Conservation (phyloP, 257 asterid genomes). For the Solanum ossicruentum region DNA sequence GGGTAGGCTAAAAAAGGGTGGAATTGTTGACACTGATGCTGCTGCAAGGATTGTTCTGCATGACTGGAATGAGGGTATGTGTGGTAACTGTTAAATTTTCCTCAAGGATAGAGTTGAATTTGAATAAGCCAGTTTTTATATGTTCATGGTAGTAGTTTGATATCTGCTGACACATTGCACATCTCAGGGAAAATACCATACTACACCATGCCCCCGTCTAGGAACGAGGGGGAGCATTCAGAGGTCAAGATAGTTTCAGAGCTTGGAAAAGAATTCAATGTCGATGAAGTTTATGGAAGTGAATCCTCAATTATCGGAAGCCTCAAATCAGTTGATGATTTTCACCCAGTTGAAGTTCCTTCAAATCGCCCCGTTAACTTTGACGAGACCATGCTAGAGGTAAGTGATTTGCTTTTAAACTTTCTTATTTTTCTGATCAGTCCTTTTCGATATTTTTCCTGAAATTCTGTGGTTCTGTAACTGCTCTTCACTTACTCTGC, state of each 20-base stretch:
- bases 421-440: neutral
- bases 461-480: neutral
- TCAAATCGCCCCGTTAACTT: slow-evolving; percentile 54
- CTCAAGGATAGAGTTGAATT: neutral
- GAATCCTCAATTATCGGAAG: slow-evolving; percentile 90
- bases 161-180: neutral
- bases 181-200: slow-evolving; percentile 90
- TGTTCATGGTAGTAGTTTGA: neutral
- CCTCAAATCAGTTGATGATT: slow-evolving; percentile 75
- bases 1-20: slow-evolving; percentile 92
- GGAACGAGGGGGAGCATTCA: slow-evolving; percentile 49
- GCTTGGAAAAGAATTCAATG: slow-evolving; percentile 67
- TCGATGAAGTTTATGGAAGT: slow-evolving; percentile 74
- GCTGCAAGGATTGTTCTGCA: slow-evolving; percentile 87
- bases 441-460: neutral
- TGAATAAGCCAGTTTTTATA: neutral
- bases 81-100: neutral
- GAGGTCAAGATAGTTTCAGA: slow-evolving; percentile 69
- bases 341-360: slow-evolving; percentile 70
- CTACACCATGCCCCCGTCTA: slow-evolving; percentile 78
- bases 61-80: slow-evolving; percentile 93
- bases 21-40: slow-evolving; percentile 66
- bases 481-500: neutral
- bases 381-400: slow-evolving; percentile 61
- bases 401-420: slow-evolving; percentile 10